phyloP scores from a whole-genome alignment of 1,284 basidiomycete genomes.

The Phellopilus nigrolimitatus region DNA sequence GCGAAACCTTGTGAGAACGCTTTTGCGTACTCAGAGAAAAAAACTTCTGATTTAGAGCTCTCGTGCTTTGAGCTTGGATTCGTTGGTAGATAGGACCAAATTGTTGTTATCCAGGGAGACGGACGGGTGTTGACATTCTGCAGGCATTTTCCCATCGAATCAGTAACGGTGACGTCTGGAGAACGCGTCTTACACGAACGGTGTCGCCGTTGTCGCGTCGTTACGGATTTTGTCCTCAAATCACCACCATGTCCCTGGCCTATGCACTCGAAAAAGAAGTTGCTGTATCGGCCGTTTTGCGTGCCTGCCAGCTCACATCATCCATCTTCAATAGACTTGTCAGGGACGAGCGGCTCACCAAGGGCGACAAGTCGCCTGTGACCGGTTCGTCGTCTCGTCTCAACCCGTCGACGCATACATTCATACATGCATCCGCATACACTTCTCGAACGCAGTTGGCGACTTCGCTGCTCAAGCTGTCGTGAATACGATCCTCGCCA shows the following conservation, averaged over 20 bases:
- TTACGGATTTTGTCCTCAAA: background rate
- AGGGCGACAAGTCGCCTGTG: conserved; percentile 94
- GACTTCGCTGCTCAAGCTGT: conserved; percentile 91
- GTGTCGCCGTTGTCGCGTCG: background rate
- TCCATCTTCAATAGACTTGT: conserved; percentile 88
- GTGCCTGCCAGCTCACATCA: conserved; percentile 82
- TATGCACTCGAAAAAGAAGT: conserved; percentile 59
- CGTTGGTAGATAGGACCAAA: background rate
- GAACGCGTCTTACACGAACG: background rate
- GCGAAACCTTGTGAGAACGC: background rate
- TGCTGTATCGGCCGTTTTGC: conserved; percentile 85
- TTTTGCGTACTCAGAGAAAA: background rate
- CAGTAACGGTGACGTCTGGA: background rate
- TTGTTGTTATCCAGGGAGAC: conserved; percentile 1
- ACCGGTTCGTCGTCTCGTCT: conserved; percentile 54
- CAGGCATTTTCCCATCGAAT: background rate
- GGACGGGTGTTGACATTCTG: background rate
- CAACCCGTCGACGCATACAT: conserved; percentile 2
- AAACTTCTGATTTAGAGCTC: no score
- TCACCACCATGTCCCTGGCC: conserved; percentile 31
- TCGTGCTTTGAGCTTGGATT: no score
- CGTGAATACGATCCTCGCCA: conserved; percentile 72
- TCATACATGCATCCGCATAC: conserved; percentile 2
- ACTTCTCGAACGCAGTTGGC: conserved; percentile 52
- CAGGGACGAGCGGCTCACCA: conserved; percentile 83